Percentiles rank a stretch among this genome's conserved stretches.
These are phyloP conservation scores for Paramecium biaurelia DNA, from an alignment of 73 alveolate genomes.

Conservation along the genomic window DNA sequence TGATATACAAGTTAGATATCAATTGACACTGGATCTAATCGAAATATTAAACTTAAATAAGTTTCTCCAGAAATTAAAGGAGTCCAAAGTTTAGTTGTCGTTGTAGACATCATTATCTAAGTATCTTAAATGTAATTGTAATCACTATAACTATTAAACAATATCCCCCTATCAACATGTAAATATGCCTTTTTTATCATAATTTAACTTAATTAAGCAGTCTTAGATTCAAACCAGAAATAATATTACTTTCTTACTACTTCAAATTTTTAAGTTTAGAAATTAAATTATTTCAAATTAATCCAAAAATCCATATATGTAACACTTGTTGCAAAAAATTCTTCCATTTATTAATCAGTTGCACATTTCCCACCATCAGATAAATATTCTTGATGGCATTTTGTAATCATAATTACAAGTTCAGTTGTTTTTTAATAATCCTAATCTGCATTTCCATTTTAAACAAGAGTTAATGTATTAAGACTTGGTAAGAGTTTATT, in stretches of 20 bases:
- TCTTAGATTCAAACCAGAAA: neutral
- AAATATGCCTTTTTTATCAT: neutral
- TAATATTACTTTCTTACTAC: neutral
- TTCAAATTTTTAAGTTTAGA: neutral
- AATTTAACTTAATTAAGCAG: neutral
- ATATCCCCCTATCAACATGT: neutral
- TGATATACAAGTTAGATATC: neutral
- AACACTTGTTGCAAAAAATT: neutral
- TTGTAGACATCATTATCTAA: neutral
- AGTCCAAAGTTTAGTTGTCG: neutral
- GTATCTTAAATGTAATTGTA: neutral
- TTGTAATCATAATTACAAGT: neutral
- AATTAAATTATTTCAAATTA: neutral
- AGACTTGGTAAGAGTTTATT: neutral
- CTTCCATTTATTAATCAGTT: neutral
- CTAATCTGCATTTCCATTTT: neutral
- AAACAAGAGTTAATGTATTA: neutral
- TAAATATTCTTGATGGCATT: neutral
- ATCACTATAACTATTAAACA: neutral
- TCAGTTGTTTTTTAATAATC: neutral
- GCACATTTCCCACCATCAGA: neutral
- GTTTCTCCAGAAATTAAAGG: neutral
- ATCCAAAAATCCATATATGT: neutral
- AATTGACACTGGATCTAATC: neutral
- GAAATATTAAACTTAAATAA: neutral